Base-by-base conservation (phyloP, 208 protist species). In the Porcisia hertigi region DNA sequence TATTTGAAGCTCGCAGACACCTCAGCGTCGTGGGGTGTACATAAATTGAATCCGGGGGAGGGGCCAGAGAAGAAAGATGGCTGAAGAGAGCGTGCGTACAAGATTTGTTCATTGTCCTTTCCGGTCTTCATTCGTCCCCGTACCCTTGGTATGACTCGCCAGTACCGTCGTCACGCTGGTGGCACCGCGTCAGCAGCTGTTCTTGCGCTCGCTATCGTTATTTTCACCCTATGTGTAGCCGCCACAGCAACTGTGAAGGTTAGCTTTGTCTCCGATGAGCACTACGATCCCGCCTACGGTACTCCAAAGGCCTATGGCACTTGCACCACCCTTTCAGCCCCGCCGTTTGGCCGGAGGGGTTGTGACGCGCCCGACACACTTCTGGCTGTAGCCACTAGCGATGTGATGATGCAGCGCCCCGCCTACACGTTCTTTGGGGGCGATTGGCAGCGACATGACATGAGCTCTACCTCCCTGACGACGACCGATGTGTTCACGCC, bases 201-300 rank as follows among this genome's bases (percentile, higher is more conserved):
- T 57, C 66, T 34, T 34, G 45, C 63, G 66, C 66, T 75, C 62
- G 36, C 52, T 16, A 41, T 47, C 18, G 53, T 75, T 12, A 18
- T 83, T 36, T 8, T 72, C 55, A 5, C 64, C 34, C 45, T 63
- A 12, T 62, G 67, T 30, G 34, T 53, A 7, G 53, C 8, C 18
- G 55, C 45, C 20, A 58, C 41, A 7, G 23, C 66, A 54, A 81
- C 80, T 0, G 39, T 88, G 54, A 72, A 85, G 1, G 49, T 94
- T 8, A 89, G 76, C 49, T 57, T 95, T 6, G 72, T 94, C 18
- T 92, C 89, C 3, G 93, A 97, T 58, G 86, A 89, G 65, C 93
- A 97, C 76, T 89, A 85, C 64, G 93, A 97, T 73, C 90, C 91
- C 0, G 49, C 69, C 1, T 97, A 95, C 73, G 89, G 89, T 58